Evolutionary conservation across 768 basidiomycete species (phyloP).

Genomic region (Russula foetens): DNA sequence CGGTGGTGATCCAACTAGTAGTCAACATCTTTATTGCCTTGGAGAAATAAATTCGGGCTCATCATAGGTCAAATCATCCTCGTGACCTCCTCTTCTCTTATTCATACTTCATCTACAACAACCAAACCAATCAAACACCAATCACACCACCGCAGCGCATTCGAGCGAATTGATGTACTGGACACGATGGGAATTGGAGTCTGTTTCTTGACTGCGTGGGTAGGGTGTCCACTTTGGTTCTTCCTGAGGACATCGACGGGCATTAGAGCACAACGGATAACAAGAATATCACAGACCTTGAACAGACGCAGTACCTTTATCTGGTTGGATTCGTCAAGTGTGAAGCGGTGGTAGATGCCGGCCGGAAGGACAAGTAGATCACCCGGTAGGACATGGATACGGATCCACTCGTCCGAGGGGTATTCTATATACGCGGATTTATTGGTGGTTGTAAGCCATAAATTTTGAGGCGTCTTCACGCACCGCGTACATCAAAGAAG

Average conservation of each 20-base stretch:
- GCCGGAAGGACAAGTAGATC: slow-evolving; percentile 85
- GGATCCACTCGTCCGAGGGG: slow-evolving; percentile 69
- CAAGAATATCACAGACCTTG: slow-evolving; percentile 45
- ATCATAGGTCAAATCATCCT: too few relatives aligned
- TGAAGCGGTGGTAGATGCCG: slow-evolving; percentile 94
- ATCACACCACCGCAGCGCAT: not conserved
- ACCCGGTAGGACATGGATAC: slow-evolving; percentile 64
- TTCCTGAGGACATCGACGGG: slow-evolving; percentile 43
- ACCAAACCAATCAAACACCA: not conserved
- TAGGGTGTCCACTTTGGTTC: slow-evolving; percentile 87
- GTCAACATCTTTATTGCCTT: too few relatives aligned
- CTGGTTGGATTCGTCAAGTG: slow-evolving; percentile 64
- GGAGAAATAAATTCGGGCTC: too few relatives aligned
- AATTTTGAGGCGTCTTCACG: slow-evolving; percentile 20
- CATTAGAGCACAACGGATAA: not conserved
- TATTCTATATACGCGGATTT: slow-evolving; percentile 47
- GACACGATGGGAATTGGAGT: slow-evolving; percentile 52
- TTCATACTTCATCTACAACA: not conserved
- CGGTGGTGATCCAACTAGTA: too few relatives aligned
- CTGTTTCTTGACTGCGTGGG: slow-evolving; percentile 54
- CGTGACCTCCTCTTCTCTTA: too few relatives aligned
- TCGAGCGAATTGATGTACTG: slow-evolving; percentile 43
- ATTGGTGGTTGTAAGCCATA: not conserved
- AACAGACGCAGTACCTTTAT: slow-evolving; percentile 80
- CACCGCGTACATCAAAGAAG: slow-evolving; percentile 88